Evolutionary conservation across 495 filamentous ascomycete genomes (phyloP).

Genomic region (Neurospora terricola): DNA sequence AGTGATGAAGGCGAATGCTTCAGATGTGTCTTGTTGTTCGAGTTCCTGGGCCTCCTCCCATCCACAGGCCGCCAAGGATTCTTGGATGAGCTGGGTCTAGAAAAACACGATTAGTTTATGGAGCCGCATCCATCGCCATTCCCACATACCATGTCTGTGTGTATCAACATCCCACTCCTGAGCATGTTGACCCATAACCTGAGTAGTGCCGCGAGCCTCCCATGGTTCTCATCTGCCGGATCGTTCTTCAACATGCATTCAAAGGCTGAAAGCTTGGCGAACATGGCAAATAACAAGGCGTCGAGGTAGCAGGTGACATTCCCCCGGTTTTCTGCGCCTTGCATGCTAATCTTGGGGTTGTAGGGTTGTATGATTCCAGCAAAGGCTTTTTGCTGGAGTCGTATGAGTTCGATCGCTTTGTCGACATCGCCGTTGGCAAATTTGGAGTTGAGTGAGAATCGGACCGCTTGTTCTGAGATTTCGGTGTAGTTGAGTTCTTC

Average conservation of each 20-base stretch:
- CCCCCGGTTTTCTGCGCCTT: constrained; percentile 79
- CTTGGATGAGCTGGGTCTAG: constrained; percentile 74
- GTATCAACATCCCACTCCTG: constrained; percentile 73
- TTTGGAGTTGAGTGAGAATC: constrained; percentile 56
- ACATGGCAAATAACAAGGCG: constrained; percentile 93
- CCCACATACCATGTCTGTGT: constrained; percentile 65
- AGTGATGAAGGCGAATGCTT: constrained; percentile 91
- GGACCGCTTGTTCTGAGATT: constrained; percentile 52
- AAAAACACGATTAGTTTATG: constrained; percentile 21
- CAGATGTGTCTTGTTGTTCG: constrained; percentile 85
- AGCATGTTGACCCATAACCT: constrained; percentile 91
- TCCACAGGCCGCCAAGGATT: constrained; percentile 75
- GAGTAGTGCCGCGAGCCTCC: constrained; percentile 60
- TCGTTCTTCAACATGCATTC: constrained; percentile 66
- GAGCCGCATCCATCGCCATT: neutral
- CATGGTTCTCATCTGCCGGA: constrained; percentile 57
- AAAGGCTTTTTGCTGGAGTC: constrained; percentile 67
- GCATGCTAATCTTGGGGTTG: constrained; percentile 55
- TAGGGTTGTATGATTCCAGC: constrained; percentile 71
- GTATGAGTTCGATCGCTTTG: constrained; percentile 63
- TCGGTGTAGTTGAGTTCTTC: constrained; percentile 40
- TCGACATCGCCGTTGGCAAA: constrained; percentile 61
- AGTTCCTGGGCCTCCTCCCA: constrained; percentile 73
- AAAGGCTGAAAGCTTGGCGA: constrained; percentile 78
- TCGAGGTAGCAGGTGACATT: constrained; percentile 89